Evolutionary conservation across 495 filamentous ascomycete species (phyloP).

Genomic region (Lichina pygmaea): DNA sequence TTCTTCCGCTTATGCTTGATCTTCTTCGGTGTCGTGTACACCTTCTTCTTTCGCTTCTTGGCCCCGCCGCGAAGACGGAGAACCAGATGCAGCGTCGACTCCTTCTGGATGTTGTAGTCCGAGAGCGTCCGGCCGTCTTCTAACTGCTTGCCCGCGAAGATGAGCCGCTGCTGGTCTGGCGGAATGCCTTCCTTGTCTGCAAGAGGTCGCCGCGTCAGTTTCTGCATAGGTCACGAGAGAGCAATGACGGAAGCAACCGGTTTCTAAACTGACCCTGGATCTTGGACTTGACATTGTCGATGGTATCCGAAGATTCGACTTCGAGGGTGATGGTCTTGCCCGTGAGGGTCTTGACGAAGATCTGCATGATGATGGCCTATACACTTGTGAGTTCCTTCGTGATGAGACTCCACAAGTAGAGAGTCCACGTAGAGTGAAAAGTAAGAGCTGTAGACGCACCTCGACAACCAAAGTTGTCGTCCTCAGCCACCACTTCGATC

Average conservation of each 20-base stretch:
- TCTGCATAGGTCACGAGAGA: background rate
- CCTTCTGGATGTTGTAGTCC: conserved; percentile 99
- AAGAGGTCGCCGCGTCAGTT: no score
- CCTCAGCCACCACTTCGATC: background rate
- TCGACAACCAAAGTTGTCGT: background rate
- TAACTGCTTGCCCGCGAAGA: conserved; percentile 99
- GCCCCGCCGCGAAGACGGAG: conserved; percentile 85
- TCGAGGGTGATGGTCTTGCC: conserved; percentile 99
- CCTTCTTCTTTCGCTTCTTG: conserved; percentile 99
- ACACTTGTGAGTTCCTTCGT: background rate
- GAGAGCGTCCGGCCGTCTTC: conserved; percentile 97
- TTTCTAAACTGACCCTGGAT: conserved; percentile 30
- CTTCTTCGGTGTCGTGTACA: conserved; percentile 99
- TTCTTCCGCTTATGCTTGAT: conserved; percentile 99
- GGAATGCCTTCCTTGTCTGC: conserved; percentile 98
- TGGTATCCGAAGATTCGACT: conserved; percentile 98
- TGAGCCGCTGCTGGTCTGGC: conserved; percentile 98
- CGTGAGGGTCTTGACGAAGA: conserved; percentile 99
- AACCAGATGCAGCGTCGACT: conserved; percentile 95
- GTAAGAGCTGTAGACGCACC: background rate
- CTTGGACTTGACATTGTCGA: conserved; percentile 99
- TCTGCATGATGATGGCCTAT: conserved; percentile 57
- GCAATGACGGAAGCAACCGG: background rate
- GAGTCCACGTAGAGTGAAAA: no score
- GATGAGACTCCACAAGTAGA: no score